These are phyloP conservation scores for Sugiyamaella xylanicola DNA, from an alignment of 1,139 yeast genomes.

Conservation along the genomic window DNA sequence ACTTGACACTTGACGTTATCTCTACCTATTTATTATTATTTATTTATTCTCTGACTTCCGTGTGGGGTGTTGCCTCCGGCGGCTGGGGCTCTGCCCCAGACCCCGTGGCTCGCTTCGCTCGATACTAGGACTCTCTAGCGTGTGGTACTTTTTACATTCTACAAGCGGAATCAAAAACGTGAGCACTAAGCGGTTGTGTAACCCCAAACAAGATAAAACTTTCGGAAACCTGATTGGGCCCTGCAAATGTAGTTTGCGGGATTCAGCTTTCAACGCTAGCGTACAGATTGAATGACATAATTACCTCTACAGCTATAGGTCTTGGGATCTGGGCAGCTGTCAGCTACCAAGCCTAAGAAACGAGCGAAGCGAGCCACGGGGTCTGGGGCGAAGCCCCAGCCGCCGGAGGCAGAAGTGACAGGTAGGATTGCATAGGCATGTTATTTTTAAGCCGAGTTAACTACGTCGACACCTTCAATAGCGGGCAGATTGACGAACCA, in stretches of 20 bases:
- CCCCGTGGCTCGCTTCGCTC: constrained; percentile 3
- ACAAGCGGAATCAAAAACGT: too few relatives aligned
- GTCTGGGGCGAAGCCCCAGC: neutral
- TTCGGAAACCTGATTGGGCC: neutral
- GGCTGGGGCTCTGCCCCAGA: constrained; percentile 3
- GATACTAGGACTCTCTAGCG: neutral
- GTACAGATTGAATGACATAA: too few relatives aligned
- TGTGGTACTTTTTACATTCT: too few relatives aligned
- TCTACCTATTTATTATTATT: constrained; percentile 15
- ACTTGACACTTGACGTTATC: constrained; percentile 50
- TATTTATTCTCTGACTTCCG: neutral
- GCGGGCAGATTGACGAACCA: constrained; percentile 88
- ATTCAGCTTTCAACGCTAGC: too few relatives aligned
- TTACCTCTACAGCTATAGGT: too few relatives aligned
- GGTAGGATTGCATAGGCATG: too few relatives aligned
- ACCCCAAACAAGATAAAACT: too few relatives aligned
- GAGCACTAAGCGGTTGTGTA: too few relatives aligned
- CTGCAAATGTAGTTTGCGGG: neutral
- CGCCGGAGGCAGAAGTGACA: neutral
- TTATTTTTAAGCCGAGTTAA: constrained; percentile 23
- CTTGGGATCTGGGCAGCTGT: too few relatives aligned
- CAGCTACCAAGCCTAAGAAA: too few relatives aligned
- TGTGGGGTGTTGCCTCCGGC: constrained; percentile 17
- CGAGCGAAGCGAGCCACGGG: too few relatives aligned
- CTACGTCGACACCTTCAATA: constrained; percentile 55